These are phyloP conservation scores for Aspergillus carbonarius DNA, from an alignment of 2,329 filamentous ascomycete genomes.

Conservation along the genomic window DNA sequence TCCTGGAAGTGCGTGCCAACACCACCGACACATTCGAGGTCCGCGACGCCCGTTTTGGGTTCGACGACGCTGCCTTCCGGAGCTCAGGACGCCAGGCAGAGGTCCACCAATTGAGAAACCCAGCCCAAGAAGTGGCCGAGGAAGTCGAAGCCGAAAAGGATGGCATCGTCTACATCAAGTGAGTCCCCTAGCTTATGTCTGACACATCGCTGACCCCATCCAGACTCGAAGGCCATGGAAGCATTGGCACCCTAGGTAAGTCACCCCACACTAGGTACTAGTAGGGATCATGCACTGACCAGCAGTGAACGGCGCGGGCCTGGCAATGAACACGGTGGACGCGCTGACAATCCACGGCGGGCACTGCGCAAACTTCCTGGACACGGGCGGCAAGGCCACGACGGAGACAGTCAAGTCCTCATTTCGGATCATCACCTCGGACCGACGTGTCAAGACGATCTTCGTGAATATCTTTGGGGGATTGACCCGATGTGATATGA, in stretches of 20 bases:
- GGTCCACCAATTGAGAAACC: slow-evolving; percentile 59
- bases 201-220: slow-evolving; percentile 6
- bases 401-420: slow-evolving; percentile 74
- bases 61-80: slow-evolving; percentile 69
- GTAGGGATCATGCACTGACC: neutral
- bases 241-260: slow-evolving; percentile 69
- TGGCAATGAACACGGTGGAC: slow-evolving; percentile 90
- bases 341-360: slow-evolving; percentile 69
- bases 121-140: slow-evolving; percentile 51
- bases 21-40: slow-evolving; percentile 48
- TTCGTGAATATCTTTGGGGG: slow-evolving; percentile 73
- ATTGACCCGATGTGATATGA: slow-evolving; percentile 75
- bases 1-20: slow-evolving; percentile 54
- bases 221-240: slow-evolving; percentile 52
- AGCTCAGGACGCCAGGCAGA: slow-evolving; percentile 62
- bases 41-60: slow-evolving; percentile 58
- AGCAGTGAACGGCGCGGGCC: slow-evolving; percentile 77
- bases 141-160: slow-evolving; percentile 65
- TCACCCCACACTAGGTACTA: neutral
- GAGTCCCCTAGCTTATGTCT: slow-evolving; percentile 22
- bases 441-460: slow-evolving; percentile 69
- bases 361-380: slow-evolving; percentile 76
- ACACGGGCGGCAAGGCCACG: slow-evolving; percentile 87
- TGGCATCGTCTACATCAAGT: slow-evolving; percentile 77
- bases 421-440: slow-evolving; percentile 71